A percentile compares a stretch with the other conserved stretches of the same genome.
Conservation (phyloP, 2,329 filamentous ascomycete genomes). For the Albifimbria verrucaria region DNA sequence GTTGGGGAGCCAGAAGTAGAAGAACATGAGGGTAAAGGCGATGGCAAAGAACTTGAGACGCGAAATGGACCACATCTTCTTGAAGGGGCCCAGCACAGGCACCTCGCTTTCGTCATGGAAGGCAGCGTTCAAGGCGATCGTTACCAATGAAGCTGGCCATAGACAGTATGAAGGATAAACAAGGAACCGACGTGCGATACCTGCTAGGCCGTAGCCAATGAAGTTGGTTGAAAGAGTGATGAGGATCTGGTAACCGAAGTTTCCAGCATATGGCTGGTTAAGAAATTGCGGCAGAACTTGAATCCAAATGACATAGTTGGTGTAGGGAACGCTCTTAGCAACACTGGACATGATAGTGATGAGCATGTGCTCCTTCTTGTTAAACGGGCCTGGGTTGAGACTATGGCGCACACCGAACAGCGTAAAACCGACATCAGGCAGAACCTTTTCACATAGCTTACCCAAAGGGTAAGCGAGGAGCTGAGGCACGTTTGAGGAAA, state of each 20-base stretch:
- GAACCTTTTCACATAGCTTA: conserved; percentile 35
- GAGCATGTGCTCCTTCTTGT: conserved; percentile 58
- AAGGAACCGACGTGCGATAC: conserved; percentile 45
- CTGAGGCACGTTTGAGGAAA: conserved; percentile 51
- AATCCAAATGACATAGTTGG: conserved; percentile 47
- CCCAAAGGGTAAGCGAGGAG: conserved; percentile 46
- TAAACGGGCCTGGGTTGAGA: conserved; percentile 53
- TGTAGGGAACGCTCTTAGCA: conserved; percentile 44
- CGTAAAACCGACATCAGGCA: conserved; percentile 44
- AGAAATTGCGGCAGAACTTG: conserved; percentile 47
- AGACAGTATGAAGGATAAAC: conserved; percentile 50
- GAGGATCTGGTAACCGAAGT: conserved; percentile 47
- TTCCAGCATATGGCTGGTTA: conserved; percentile 45
- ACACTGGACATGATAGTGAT: conserved; percentile 51
- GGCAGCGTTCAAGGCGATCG: conserved; percentile 46
- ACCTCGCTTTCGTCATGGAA: conserved; percentile 40
- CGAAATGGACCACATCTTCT: conserved; percentile 35
- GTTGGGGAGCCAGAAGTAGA: conserved; percentile 53
- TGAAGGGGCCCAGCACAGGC: conserved; percentile 23
- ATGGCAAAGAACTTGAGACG: conserved; percentile 45
- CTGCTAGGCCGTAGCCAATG: conserved; percentile 54
- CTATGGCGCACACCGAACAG: conserved; percentile 37
- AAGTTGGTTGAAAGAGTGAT: conserved; percentile 50
- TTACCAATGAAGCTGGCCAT: conserved; percentile 51
- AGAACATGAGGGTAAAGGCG: conserved; percentile 43